Evolutionary conservation across 2,329 filamentous ascomycete species (phyloP).

Genomic region (Fusarium hostae): DNA sequence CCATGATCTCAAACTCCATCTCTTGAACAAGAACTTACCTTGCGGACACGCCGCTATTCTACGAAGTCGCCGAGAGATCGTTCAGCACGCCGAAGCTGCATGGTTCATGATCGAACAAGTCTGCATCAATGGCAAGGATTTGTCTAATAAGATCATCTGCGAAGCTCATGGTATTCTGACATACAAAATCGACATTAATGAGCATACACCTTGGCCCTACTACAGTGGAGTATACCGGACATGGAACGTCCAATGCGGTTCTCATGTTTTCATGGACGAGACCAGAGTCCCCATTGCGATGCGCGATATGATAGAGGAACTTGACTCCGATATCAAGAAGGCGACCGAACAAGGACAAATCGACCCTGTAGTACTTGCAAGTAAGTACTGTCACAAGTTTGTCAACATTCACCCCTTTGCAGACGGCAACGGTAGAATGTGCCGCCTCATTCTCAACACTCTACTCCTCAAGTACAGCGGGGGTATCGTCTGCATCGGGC

Average conservation of each 20-base stretch:
- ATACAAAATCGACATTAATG: background rate
- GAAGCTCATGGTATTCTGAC: constrained; percentile 41
- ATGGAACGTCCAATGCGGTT: constrained; percentile 27
- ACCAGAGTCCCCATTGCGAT: no score
- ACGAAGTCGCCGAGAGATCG: constrained; percentile 10
- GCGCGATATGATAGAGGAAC: no score
- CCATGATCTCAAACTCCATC: background rate
- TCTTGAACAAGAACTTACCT: background rate
- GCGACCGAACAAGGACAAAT: no score
- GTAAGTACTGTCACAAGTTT: constrained; percentile 44
- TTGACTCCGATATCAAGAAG: no score
- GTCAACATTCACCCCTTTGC: constrained; percentile 51
- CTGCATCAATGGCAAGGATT: background rate
- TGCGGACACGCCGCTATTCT: background rate
- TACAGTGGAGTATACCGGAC: constrained; percentile 40
- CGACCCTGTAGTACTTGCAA: constrained; percentile 25
- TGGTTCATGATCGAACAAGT: constrained; percentile 29
- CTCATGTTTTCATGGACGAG: no score
- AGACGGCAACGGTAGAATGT: constrained; percentile 51
- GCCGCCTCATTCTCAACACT: constrained; percentile 48
- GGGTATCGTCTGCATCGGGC: no score
- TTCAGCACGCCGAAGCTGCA: constrained; percentile 24
- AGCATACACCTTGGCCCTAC: constrained; percentile 8
- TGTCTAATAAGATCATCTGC: constrained; percentile 37
- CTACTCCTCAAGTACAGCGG: constrained; percentile 42